phyloP scores from a whole-genome alignment of 192 early-diverging fungal species.

The Spizellomyces punctatus region DNA sequence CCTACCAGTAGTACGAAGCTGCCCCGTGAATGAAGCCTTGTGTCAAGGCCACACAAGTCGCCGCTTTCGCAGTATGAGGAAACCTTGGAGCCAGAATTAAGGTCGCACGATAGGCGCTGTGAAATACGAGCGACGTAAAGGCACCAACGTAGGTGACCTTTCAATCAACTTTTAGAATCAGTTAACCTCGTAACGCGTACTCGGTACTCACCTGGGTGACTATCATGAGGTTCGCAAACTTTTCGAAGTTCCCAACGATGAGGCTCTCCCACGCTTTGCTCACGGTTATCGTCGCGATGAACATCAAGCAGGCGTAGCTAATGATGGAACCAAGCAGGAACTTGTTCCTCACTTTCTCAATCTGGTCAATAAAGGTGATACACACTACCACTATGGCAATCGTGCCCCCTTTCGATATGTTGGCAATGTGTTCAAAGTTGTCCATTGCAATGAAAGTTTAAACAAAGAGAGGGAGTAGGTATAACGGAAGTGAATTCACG shows the following conservation, averaged over 20 bases:
- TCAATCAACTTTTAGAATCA: neutral
- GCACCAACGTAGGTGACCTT: neutral
- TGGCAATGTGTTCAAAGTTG: conserved; percentile 2
- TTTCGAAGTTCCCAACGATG: neutral
- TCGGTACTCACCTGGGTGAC: too few species aligned
- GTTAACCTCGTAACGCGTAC: too few species aligned
- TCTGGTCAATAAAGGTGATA: neutral
- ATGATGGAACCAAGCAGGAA: neutral
- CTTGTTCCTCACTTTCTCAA: neutral
- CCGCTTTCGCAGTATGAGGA: neutral
- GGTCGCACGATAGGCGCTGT: conserved; percentile 7
- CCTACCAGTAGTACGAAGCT: conserved; percentile 9
- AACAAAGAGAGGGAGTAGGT: too few species aligned
- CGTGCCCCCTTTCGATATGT: neutral
- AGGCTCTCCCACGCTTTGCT: neutral
- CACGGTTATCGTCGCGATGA: neutral
- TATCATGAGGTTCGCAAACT: conserved; percentile 13
- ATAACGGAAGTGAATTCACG: too few species aligned
- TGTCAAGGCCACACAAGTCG: conserved; percentile 3
- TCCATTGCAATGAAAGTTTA: neutral
- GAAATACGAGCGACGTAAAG: conserved; percentile 7
- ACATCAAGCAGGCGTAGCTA: neutral
- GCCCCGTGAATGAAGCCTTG: conserved; percentile 10
- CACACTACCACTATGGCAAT: neutral
- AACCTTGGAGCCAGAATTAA: neutral